These are phyloP conservation scores for Pterocarpus macrocarpus DNA, from an alignment of 306 rosid genomes.

Conservation along the genomic window DNA sequence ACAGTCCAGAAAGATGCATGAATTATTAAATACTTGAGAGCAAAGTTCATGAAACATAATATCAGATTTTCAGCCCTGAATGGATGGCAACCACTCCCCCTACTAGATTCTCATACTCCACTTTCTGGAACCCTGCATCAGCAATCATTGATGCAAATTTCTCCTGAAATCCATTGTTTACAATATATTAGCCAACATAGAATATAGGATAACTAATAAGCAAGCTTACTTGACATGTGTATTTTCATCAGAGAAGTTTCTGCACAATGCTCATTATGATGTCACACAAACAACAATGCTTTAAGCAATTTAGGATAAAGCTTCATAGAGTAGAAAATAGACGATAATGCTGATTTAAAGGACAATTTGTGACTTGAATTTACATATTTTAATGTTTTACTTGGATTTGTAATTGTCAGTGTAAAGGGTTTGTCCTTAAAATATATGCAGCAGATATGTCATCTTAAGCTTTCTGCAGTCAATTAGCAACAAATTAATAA, in stretches of 20 bases:
- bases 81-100: constrained; percentile 98
- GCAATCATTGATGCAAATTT: constrained; percentile 86
- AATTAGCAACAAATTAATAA: constrained; percentile 17
- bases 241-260: constrained; percentile 34
- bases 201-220: constrained; percentile 15
- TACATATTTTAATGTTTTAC: constrained; percentile 4
- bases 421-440: background rate
- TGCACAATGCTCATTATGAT: constrained; percentile 4
- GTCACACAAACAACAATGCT: constrained; percentile 32
- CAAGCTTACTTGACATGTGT: background rate
- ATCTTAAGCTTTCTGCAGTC: background rate
- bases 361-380: background rate
- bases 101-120: constrained; percentile 86
- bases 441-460: background rate
- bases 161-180: constrained; percentile 66
- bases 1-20: constrained; percentile 29
- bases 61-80: constrained; percentile 80
- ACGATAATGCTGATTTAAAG: constrained; percentile 19
- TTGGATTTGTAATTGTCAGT: constrained; percentile 13
- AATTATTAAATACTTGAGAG: constrained; percentile 18
- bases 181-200: constrained; percentile 18
- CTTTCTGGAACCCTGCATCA: constrained; percentile 89
- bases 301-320: constrained; percentile 19
- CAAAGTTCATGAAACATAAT: background rate
- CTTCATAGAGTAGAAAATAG: constrained; percentile 26